phyloP scores from a whole-genome alignment of 805 yeast species.

The Lachancea thermotolerans region DNA sequence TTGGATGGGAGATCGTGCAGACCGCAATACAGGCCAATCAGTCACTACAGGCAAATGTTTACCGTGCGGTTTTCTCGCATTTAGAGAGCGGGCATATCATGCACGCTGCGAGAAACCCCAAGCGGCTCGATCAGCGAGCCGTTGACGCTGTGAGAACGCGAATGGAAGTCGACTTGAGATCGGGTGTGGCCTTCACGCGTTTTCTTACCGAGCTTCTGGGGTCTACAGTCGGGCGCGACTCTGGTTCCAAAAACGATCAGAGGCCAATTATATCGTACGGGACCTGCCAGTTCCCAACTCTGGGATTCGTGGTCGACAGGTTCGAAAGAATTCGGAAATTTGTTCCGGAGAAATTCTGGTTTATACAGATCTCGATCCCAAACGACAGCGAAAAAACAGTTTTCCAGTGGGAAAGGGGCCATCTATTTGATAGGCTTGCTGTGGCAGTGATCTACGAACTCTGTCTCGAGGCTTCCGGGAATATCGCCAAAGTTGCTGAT shows the following conservation, averaged over 20 bases:
- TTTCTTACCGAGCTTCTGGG: slow-evolving; percentile 49
- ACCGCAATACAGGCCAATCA: slow-evolving; percentile 49
- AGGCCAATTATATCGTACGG: slow-evolving; percentile 62
- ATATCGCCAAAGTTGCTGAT: slow-evolving; percentile 44
- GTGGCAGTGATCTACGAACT: slow-evolving; percentile 60
- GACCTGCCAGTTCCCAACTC: slow-evolving; percentile 91
- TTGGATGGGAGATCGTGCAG: slow-evolving; percentile 73
- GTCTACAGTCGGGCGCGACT: slow-evolving; percentile 15
- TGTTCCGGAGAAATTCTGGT: slow-evolving; percentile 77
- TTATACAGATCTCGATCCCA: slow-evolving; percentile 45
- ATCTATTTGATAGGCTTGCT: slow-evolving; percentile 64
- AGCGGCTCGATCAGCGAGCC: slow-evolving; percentile 52
- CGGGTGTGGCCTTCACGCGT: slow-evolving; percentile 87
- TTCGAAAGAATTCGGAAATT: slow-evolving; percentile 68
- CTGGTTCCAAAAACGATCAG: slow-evolving; percentile 14
- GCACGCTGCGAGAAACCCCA: slow-evolving; percentile 67
- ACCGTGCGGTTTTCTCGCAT: slow-evolving; percentile 84
- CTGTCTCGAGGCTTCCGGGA: slow-evolving; percentile 43
- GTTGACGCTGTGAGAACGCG: slow-evolving; percentile 84
- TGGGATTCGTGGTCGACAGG: slow-evolving; percentile 93
- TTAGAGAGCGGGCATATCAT: slow-evolving; percentile 68
- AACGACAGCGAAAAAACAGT: slow-evolving; percentile 35
- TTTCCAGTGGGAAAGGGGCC: slow-evolving; percentile 68
- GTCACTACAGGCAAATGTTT: slow-evolving; percentile 42
- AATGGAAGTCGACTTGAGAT: slow-evolving; percentile 78